These are phyloP conservation scores for Chalaropsis ovoidea DNA, from an alignment of 2,329 filamentous ascomycete genomes.

Conservation along the genomic window DNA sequence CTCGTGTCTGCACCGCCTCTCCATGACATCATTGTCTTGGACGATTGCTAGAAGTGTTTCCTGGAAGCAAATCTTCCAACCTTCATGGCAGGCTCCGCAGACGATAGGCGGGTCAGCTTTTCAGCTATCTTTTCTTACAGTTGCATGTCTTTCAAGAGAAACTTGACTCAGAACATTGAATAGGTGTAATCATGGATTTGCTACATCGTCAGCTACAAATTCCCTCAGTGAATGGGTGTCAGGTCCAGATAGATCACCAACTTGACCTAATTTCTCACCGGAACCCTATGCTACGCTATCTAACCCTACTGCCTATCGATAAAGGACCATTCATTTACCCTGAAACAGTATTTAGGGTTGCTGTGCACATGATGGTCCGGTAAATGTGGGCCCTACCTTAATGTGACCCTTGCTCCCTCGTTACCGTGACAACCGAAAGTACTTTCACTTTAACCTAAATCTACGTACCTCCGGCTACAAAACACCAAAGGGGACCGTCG, in stretches of 20 bases:
- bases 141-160: no score
- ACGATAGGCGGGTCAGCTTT: no score
- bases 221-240: no score
- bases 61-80: neutral
- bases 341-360: neutral
- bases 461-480: neutral
- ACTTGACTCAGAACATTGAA: no score
- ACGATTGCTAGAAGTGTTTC: neutral
- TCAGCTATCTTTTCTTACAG: no score
- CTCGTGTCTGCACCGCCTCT: slow-evolving; percentile 1
- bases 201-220: no score
- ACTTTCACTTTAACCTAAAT: neutral
- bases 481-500: neutral
- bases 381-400: no score
- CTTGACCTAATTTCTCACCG: no score
- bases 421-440: slow-evolving; percentile 7
- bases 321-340: neutral
- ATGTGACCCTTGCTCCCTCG: neutral
- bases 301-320: neutral
- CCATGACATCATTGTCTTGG: slow-evolving; percentile 10
- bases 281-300: neutral
- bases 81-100: neutral
- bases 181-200: no score
- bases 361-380: neutral
- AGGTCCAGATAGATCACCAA: no score